Conservation (phyloP, 2,329 filamentous ascomycete species). For the Penicillium palitans region DNA sequence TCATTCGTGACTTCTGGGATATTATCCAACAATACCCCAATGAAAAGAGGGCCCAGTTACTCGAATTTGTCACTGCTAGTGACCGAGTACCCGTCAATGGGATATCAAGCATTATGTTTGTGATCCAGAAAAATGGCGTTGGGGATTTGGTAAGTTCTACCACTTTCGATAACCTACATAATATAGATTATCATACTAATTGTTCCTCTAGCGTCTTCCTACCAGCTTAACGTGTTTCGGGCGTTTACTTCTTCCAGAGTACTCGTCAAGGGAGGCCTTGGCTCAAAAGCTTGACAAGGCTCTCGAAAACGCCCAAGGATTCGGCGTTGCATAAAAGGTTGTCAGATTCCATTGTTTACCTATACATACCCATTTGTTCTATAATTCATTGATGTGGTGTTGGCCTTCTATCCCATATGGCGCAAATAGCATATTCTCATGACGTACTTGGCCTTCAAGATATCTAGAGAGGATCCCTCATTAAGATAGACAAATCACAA, state of each 20-base stretch:
- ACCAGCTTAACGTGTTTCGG: conserved; percentile 94
- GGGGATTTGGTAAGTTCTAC: conserved; percentile 51
- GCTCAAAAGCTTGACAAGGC: conserved; percentile 77
- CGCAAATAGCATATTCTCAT: conserved; percentile 3
- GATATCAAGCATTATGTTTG: conserved; percentile 76
- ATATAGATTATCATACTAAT: conserved; percentile 8
- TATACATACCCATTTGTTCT: conserved; percentile 22
- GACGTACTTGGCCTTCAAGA: not conserved
- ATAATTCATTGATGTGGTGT: conserved; percentile 5
- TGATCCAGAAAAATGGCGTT: conserved; percentile 74
- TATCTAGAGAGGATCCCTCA: not conserved
- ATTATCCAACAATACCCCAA: conserved; percentile 67
- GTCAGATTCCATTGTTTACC: not conserved
- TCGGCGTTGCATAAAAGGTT: conserved; percentile 68
- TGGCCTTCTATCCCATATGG: not conserved
- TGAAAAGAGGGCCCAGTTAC: conserved; percentile 69
- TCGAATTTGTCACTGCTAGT: conserved; percentile 94
- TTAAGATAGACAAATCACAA: conserved; percentile 14
- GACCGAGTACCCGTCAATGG: conserved; percentile 88
- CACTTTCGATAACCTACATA: not conserved
- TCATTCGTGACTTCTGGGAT: conserved; percentile 80
- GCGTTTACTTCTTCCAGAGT: conserved; percentile 80
- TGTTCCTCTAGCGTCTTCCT: conserved; percentile 57
- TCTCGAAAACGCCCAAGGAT: conserved; percentile 82
- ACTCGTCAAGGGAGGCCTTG: conserved; percentile 68